phyloP scores from a whole-genome alignment of 495 filamentous ascomycete species.

The Bathelium albidoporum region DNA sequence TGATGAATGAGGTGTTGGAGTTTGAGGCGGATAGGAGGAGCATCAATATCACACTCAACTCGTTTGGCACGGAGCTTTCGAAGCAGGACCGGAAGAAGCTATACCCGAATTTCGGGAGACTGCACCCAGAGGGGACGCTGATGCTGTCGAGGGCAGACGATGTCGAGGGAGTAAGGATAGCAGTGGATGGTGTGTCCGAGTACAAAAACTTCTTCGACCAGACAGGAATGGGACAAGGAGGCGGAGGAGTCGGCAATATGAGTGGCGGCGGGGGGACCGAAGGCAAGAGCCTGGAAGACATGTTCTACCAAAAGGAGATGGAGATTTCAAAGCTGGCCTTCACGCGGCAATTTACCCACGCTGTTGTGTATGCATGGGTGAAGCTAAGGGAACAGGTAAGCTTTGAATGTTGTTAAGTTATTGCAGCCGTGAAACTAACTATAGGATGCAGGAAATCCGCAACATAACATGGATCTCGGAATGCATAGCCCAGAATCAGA shows the following conservation, averaged over 20 bases:
- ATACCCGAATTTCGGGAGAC: slow-evolving; percentile 79
- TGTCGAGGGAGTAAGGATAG: slow-evolving; percentile 82
- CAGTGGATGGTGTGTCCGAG: slow-evolving; percentile 81
- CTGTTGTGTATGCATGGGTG: slow-evolving; percentile 95
- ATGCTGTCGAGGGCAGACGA: slow-evolving; percentile 96
- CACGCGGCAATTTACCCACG: slow-evolving; percentile 90
- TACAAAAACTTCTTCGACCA: slow-evolving; percentile 94
- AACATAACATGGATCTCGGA: slow-evolving; percentile 99
- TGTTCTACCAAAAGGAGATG: slow-evolving; percentile 99
- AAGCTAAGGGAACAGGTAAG: slow-evolving; percentile 93
- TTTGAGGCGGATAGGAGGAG: slow-evolving; percentile 94
- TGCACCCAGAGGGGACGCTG: slow-evolving; percentile 88
- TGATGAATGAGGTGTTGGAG: slow-evolving; percentile 89
- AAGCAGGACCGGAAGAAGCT: slow-evolving; percentile 93
- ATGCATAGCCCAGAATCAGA: slow-evolving; percentile 99
- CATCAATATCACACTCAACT: slow-evolving; percentile 99
- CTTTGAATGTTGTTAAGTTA: slow-evolving; percentile 7
- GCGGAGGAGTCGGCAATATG: slow-evolving; percentile 68
- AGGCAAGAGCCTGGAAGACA: slow-evolving; percentile 84
- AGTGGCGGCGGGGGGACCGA: slow-evolving; percentile 60
- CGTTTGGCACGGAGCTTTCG: slow-evolving; percentile 91
- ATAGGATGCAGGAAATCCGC: slow-evolving; percentile 71
- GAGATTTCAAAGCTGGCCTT: slow-evolving; percentile 91
- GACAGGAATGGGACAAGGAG: slow-evolving; percentile 69
- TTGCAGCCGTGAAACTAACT: slow-evolving; percentile 22